Conservation (phyloP, 1,139 yeast genomes). For the Hyphopichia buzzinii region DNA sequence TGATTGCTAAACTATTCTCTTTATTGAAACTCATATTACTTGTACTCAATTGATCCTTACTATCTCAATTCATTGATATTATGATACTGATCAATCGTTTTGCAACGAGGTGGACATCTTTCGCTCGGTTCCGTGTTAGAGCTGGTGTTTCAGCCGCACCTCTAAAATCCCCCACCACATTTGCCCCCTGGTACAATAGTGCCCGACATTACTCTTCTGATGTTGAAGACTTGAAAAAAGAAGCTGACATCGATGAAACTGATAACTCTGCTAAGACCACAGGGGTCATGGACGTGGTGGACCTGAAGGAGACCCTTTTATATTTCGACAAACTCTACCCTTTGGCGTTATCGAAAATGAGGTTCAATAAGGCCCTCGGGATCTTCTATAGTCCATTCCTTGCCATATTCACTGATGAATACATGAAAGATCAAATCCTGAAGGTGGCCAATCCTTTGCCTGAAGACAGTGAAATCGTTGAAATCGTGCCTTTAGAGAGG, state of each 20-base stretch:
- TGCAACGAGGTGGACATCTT: no score
- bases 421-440: constrained; percentile 21
- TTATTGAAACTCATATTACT: no score
- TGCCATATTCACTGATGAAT: constrained; percentile 10
- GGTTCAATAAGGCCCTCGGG: constrained; percentile 20
- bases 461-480: constrained; percentile 24
- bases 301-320: constrained; percentile 30
- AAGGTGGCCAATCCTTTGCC: constrained; percentile 33
- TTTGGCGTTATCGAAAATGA: constrained; percentile 20
- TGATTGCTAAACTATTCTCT: no score
- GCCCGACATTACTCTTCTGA: constrained; percentile 23
- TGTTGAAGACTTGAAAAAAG: constrained; percentile 31
- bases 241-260: constrained; percentile 29
- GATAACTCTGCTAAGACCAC: constrained; percentile 41
- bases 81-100: neutral
- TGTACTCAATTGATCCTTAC: no score
- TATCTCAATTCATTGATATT: neutral
- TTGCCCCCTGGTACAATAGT: neutral
- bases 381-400: constrained; percentile 18
- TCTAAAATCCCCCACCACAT: no score
- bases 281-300: constrained; percentile 40
- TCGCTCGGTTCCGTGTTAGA: no score
- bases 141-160: no score
- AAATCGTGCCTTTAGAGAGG: constrained; percentile 64
- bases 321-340: constrained; percentile 43